Evolutionary conservation across 2,329 filamentous ascomycete genomes (phyloP).

Genomic region (Fusarium dimerum): DNA sequence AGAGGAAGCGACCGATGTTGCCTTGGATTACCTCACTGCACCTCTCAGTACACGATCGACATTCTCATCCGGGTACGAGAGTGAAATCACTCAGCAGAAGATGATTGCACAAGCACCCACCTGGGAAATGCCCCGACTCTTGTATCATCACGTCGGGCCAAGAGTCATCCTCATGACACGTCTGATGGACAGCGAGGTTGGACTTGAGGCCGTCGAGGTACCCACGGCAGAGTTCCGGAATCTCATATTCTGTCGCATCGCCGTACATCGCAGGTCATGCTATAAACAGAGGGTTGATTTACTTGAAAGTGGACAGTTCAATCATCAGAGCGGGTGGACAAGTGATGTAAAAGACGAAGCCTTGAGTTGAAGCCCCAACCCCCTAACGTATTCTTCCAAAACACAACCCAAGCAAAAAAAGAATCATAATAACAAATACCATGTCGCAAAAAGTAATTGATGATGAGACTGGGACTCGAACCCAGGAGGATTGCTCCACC

Average conservation of each 20-base stretch:
- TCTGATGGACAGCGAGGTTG: conserved; percentile 8
- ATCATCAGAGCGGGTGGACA: conserved; percentile 7
- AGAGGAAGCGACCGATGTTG: neutral
- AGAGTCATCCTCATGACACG: conserved; percentile 18
- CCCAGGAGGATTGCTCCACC: no score
- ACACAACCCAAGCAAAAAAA: no score
- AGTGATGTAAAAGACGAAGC: neutral
- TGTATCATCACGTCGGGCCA: conserved; percentile 22
- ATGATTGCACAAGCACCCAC: neutral
- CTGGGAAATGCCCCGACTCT: conserved; percentile 17
- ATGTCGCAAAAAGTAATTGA: no score
- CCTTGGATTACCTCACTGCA: neutral
- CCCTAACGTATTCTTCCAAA: no score
- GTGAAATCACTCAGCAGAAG: neutral
- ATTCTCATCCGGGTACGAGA: neutral
- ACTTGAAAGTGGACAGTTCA: conserved; percentile 18
- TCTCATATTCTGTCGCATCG: conserved; percentile 21
- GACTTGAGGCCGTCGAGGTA: conserved; percentile 15
- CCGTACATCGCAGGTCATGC: conserved; percentile 13
- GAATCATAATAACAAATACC: no score
- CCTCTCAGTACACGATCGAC: neutral
- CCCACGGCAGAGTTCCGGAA: conserved; percentile 15
- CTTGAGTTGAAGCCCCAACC: neutral
- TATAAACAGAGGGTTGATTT: conserved; percentile 18
- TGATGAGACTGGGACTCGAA: no score